These are phyloP conservation scores for Drechslerella dactyloides DNA, from an alignment of 2,329 filamentous ascomycete genomes.

Conservation along the genomic window DNA sequence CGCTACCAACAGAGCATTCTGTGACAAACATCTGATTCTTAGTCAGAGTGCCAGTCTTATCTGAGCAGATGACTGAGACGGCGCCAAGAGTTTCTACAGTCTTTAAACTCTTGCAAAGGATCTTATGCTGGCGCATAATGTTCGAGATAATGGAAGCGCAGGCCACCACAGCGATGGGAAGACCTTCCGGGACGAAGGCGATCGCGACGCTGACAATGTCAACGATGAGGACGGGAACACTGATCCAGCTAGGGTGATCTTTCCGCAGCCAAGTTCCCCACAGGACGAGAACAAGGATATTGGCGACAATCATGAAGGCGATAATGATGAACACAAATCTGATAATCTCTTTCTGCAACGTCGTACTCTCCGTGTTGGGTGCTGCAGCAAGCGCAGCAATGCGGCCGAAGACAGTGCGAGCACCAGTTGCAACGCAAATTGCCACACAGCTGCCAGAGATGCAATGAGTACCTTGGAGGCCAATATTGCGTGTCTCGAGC, in stretches of 20 bases:
- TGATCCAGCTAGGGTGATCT: conserved; percentile 73
- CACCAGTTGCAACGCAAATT: conserved; percentile 74
- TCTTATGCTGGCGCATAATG: conserved; percentile 76
- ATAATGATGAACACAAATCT: conserved; percentile 76
- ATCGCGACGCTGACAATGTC: conserved; percentile 74
- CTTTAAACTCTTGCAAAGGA: conserved; percentile 79
- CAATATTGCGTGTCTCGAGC: conserved; percentile 77
- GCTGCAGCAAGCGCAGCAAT: conserved; percentile 75
- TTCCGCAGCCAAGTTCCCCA: conserved; percentile 75
- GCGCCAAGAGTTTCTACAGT: conserved; percentile 73
- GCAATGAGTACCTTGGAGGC: conserved; percentile 79
- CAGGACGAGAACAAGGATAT: conserved; percentile 69
- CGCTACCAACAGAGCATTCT: conserved; percentile 66
- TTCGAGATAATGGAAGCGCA: conserved; percentile 78
- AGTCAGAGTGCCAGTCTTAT: conserved; percentile 73
- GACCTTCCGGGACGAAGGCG: conserved; percentile 76
- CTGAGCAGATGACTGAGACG: conserved; percentile 73
- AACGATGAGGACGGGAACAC: conserved; percentile 74
- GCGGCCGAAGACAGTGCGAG: conserved; percentile 75
- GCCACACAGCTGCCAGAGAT: conserved; percentile 68
- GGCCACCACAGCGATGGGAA: conserved; percentile 73
- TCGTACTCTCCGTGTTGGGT: conserved; percentile 71
- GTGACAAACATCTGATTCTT: conserved; percentile 77
- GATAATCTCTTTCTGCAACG: conserved; percentile 74
- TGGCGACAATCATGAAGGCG: conserved; percentile 70